phyloP scores from a whole-genome alignment of 257 asterid species.

The Plantago major region DNA sequence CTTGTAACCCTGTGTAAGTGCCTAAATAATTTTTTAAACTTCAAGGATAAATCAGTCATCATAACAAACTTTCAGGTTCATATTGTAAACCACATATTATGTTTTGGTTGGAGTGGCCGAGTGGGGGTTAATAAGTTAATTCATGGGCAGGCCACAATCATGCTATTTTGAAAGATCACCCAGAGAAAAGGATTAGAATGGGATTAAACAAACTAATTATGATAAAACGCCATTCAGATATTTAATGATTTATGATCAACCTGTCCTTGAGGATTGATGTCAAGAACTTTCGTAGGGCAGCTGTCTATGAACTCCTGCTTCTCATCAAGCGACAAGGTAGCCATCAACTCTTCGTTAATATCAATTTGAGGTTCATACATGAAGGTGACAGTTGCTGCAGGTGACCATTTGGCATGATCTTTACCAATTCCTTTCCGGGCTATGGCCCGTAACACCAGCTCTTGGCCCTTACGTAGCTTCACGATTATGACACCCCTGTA shows the following conservation, averaged over 20 bases:
- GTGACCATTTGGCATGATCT: constrained; percentile 99
- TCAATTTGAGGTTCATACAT: constrained; percentile 94
- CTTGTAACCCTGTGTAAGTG: no score
- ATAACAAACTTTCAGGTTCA: no score
- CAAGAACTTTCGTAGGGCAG: constrained; percentile 89
- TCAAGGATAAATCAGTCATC: no score
- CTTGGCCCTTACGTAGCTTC: constrained; percentile 97
- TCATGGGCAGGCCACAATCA: no score
- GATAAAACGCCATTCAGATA: background rate
- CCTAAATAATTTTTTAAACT: no score
- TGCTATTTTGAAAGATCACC: no score
- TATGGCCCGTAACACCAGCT: constrained; percentile 82
- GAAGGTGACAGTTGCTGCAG: constrained; percentile 98
- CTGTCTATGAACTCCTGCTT: constrained; percentile 73
- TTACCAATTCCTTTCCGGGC: constrained; percentile 98
- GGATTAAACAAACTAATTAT: constrained; percentile 4
- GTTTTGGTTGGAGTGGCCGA: no score
- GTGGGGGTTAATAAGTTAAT: no score
- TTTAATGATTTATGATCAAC: constrained; percentile 28
- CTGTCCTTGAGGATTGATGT: constrained; percentile 54
- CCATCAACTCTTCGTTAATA: constrained; percentile 92
- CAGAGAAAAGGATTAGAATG: background rate
- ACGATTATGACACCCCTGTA: constrained; percentile 90
- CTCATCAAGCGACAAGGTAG: constrained; percentile 54
- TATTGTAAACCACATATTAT: no score